Evolutionary conservation across 805 yeast species (phyloP).

Genomic region (Hanseniaspora guilliermondii): DNA sequence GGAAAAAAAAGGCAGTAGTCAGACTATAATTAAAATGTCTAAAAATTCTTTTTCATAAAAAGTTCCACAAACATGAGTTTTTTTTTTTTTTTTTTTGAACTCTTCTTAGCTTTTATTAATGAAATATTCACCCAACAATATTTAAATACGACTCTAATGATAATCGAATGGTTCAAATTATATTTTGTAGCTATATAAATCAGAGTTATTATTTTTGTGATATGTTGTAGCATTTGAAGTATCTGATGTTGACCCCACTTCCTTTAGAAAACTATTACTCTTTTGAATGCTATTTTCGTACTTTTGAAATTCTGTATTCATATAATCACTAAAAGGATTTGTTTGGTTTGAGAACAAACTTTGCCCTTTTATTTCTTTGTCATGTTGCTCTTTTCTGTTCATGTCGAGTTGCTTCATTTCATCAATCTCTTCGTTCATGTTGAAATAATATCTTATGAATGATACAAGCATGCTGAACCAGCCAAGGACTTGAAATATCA

Average conservation of each 20-base stretch:
- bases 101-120: too few species aligned
- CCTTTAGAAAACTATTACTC: not conserved
- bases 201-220: not conserved
- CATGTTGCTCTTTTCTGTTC: not conserved
- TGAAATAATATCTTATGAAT: constrained; percentile 1
- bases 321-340: not conserved
- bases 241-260: not conserved
- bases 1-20: too few species aligned
- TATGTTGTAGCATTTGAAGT: not conserved
- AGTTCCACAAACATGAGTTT: too few species aligned
- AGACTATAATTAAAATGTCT: too few species aligned
- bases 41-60: too few species aligned
- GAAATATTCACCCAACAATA: too few species aligned
- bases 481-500: constrained; percentile 1
- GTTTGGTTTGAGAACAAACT: not conserved
- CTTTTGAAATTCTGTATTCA: not conserved
- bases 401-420: not conserved
- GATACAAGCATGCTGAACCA: not conserved
- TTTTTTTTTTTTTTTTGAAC: too few species aligned
- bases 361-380: not conserved
- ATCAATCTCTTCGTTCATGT: constrained; percentile 10
- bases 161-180: too few species aligned
- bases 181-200: not conserved
- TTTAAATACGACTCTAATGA: too few species aligned
- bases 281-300: not conserved